Conservation (phyloP, 192 early-diverging fungal genomes). For the Backusella luteola region DNA sequence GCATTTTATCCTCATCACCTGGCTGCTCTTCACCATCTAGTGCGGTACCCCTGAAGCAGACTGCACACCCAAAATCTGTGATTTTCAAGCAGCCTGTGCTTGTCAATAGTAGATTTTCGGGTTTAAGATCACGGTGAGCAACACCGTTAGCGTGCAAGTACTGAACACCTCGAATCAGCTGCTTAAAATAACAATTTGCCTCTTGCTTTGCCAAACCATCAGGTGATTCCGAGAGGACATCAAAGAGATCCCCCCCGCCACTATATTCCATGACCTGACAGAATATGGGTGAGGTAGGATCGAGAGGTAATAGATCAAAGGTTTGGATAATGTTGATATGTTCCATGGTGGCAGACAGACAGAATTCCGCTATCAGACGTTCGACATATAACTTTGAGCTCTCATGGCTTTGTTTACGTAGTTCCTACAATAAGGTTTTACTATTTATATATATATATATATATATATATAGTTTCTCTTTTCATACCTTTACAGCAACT, state of each 20-base stretch:
- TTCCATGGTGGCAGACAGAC: constrained; percentile 70
- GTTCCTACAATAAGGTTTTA: constrained; percentile 60
- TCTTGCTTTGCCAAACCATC: constrained; percentile 47
- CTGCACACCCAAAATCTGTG: constrained; percentile 95
- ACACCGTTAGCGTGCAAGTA: constrained; percentile 94
- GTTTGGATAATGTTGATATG: constrained; percentile 77
- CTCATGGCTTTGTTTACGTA: constrained; percentile 65
- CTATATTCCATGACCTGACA: constrained; percentile 84
- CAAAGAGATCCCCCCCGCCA: constrained; percentile 75
- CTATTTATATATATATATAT: background rate
- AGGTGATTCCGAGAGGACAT: constrained; percentile 59
- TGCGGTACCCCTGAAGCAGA: constrained; percentile 70
- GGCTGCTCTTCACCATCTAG: constrained; percentile 12
- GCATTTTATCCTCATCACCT: constrained; percentile 56
- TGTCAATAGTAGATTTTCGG: constrained; percentile 89
- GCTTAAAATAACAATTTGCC: constrained; percentile 84
- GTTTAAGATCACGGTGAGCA: constrained; percentile 81
- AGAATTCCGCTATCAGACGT: constrained; percentile 66
- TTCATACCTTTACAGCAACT: constrained; percentile 39
- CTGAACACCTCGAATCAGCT: constrained; percentile 83
- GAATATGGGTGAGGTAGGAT: constrained; percentile 52
- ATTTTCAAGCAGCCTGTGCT: constrained; percentile 80
- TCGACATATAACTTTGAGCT: constrained; percentile 44
- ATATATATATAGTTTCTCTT: background rate
- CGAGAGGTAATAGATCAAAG: constrained; percentile 69